These are phyloP conservation scores for Corchorus capsularis DNA, from an alignment of 345 rosid genomes.

Conservation along the genomic window DNA sequence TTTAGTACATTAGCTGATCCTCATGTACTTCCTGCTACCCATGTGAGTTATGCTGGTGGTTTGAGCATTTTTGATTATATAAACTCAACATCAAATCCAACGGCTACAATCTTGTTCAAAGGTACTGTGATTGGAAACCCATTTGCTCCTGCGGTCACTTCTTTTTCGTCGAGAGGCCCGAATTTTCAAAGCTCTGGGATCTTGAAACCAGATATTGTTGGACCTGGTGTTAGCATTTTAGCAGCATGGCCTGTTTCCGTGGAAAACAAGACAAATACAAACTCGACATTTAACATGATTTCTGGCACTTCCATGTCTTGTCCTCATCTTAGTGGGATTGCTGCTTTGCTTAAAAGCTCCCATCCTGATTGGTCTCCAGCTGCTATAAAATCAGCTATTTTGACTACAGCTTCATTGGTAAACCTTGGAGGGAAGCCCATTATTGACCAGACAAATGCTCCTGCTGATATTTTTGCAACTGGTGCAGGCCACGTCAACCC, in stretches of 20 bases:
- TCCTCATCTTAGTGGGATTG: conserved; percentile 56
- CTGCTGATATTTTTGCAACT: conserved; percentile 41
- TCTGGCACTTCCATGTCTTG: conserved; percentile 65
- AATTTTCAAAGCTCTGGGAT: conserved; percentile 33
- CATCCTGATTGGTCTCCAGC: conserved; percentile 58
- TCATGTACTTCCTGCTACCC: conserved; percentile 47
- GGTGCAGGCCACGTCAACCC: conserved; percentile 65
- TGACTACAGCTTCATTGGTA: conserved; percentile 39
- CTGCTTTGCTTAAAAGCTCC: conserved; percentile 41
- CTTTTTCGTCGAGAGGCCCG: conserved; percentile 56
- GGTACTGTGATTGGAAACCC: conserved; percentile 42
- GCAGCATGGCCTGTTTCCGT: conserved; percentile 53
- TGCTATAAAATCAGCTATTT: conserved; percentile 52
- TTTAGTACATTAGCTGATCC: conserved; percentile 43
- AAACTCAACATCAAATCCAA: conserved; percentile 36
- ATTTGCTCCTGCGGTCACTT: conserved; percentile 42
- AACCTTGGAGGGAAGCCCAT: conserved; percentile 42
- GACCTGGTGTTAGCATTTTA: conserved; percentile 51
- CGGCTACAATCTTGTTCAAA: conserved; percentile 38
- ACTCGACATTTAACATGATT: conserved; percentile 40
- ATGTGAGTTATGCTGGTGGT: conserved; percentile 37
- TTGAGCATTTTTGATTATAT: conserved; percentile 36
- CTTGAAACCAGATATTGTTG: conserved; percentile 48
- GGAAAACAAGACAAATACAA: conserved; percentile 36
- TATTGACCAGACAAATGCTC: conserved; percentile 34